Base-by-base conservation (phyloP, 1,139 yeast species). In the Saccharomycopsis crataegensis region DNA sequence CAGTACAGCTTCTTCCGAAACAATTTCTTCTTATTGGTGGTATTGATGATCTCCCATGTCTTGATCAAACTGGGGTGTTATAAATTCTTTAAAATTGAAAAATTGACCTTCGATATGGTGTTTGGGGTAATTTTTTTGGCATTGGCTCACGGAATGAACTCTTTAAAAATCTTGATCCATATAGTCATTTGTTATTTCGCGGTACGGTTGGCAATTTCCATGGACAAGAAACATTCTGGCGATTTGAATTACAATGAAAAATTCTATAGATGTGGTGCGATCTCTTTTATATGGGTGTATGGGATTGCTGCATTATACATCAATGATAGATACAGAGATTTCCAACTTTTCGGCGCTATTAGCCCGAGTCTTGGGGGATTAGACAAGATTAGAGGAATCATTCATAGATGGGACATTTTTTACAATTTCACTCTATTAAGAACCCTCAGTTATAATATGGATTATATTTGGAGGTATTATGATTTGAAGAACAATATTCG, bases 401-500 rank as follows among this genome's bases (percentile, higher is more conserved):
- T 93, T 60, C 76, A 81, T 17, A 75, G 98, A 61, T 94, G 99
- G 99, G 98, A 93, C 65, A 97, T 94, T 8, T 88, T 87, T 62
- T 94, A 83, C 75, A 94, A 93, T 67, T 89, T 94, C 67, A 84
- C 96, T 0, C 72, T 93, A 59, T 75, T 94, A 53, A 76, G 97
- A 61, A 80, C 90, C 79, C 70, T 94, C 49, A 87, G 96, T 55
- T 93, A 77, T 68, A 87, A 87, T 60, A 67, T 87, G 59, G 99
- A 94, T 67, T 89, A 77, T 62, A 67, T 84, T 46, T 80, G 78
- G 61, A 72, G 79, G 59, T 69, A 41, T 31, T 53, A 45, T 33
- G 53, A 45, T 28, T 46, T 53, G 53, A 47, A 55, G 52, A 49
- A 47, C 57, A 9, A 43, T 17, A 14, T 62, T 66, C 0, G 59